Evolutionary conservation across 768 basidiomycete species (phyloP).

Genomic region (Phaeotremella skinneri): DNA sequence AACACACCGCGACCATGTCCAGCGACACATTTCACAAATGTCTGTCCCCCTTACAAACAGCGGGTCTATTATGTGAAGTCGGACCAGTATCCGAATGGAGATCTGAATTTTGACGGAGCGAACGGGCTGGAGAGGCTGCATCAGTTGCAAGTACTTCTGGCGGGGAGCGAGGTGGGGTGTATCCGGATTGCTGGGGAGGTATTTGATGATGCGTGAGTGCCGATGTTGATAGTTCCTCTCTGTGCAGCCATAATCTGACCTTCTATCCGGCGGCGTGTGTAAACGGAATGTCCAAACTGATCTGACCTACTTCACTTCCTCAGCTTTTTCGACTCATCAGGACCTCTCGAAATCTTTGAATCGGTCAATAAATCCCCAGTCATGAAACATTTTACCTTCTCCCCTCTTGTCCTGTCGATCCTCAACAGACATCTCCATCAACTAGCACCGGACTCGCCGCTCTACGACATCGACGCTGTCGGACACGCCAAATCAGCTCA

Average conservation of each 20-base stretch:
- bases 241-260: background rate
- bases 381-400: slow-evolving; percentile 48
- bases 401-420: slow-evolving; percentile 41
- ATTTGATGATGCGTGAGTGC: slow-evolving; percentile 46
- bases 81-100: slow-evolving; percentile 22
- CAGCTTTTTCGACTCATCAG: slow-evolving; percentile 48
- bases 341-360: slow-evolving; percentile 39
- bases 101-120: slow-evolving; percentile 17
- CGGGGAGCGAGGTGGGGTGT: slow-evolving; percentile 38
- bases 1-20: slow-evolving; percentile 34
- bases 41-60: slow-evolving; percentile 26
- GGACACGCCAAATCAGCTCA: slow-evolving; percentile 14
- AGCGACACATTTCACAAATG: slow-evolving; percentile 19
- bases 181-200: slow-evolving; percentile 42
- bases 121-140: slow-evolving; percentile 38
- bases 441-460: slow-evolving; percentile 31
- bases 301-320: background rate
- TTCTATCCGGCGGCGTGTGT: background rate
- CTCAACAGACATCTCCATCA: slow-evolving; percentile 35
- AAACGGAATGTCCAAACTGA: background rate
- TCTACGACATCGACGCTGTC: slow-evolving; percentile 29
- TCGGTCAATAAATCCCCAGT: slow-evolving; percentile 40
- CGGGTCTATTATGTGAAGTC: slow-evolving; percentile 20
- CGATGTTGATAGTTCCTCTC: background rate
- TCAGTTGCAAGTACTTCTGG: slow-evolving; percentile 37